These are phyloP conservation scores for Auriculariales sp. DNA, from an alignment of 768 basidiomycete genomes.

Conservation along the genomic window DNA sequence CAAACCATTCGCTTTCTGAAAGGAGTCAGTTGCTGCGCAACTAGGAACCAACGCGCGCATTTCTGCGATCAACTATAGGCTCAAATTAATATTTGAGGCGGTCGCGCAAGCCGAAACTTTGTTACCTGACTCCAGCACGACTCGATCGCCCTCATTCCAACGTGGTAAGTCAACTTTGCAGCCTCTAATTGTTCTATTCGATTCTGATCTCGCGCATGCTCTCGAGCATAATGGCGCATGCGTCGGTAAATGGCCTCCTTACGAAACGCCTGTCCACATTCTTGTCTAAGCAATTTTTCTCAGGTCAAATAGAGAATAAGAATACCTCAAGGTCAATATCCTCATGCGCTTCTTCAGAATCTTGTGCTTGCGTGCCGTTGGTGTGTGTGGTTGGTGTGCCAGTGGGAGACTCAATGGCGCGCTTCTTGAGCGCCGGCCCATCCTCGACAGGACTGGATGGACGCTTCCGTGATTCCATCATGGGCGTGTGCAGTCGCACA, in stretches of 20 bases:
- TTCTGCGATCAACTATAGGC: constrained; percentile 44
- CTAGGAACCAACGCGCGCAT: constrained; percentile 43
- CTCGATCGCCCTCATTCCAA: constrained; percentile 56
- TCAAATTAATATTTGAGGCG: constrained; percentile 1
- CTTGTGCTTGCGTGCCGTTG: constrained; percentile 11
- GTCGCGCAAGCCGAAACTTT: neutral
- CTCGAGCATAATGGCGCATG: constrained; percentile 71
- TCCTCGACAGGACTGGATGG: constrained; percentile 8
- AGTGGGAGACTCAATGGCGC: constrained; percentile 12
- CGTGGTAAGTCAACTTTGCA: constrained; percentile 51
- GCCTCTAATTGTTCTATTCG: constrained; percentile 52
- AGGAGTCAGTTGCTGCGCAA: constrained; percentile 30
- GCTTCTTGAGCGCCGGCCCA: constrained; percentile 13
- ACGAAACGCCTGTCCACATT: constrained; percentile 48
- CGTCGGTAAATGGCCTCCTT: constrained; percentile 77
- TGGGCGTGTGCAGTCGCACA: constrained; percentile 2
- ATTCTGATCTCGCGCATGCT: constrained; percentile 48
- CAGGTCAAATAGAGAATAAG: constrained; percentile 6
- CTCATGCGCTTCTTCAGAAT: constrained; percentile 17
- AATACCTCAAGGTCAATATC: constrained; percentile 46
- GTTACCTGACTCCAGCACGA: constrained; percentile 70
- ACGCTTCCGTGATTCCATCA: constrained; percentile 7
- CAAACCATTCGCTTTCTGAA: constrained; percentile 26
- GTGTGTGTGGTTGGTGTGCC: constrained; percentile 11
- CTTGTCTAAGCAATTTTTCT: constrained; percentile 7